Percentiles rank a stretch among this genome's conserved stretches.
These are phyloP conservation scores for Hortiboletus rubellus DNA, from an alignment of 1,284 basidiomycete species.

Conservation along the genomic window DNA sequence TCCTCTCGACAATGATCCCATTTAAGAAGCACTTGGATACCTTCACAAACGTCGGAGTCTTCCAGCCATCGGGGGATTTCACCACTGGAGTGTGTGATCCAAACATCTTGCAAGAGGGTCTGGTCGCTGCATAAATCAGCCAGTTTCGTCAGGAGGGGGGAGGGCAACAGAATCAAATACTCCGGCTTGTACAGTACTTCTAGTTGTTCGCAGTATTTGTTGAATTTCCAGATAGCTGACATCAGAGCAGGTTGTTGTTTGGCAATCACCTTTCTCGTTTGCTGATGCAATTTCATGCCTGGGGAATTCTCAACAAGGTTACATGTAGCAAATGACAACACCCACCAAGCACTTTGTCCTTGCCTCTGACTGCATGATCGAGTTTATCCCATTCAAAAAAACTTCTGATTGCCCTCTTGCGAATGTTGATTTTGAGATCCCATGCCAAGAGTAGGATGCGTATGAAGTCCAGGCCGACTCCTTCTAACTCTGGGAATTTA, in stretches of 20 bases:
- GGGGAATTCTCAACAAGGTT: no score
- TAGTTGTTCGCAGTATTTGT: slow-evolving; percentile 35
- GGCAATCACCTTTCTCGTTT: slow-evolving; percentile 2
- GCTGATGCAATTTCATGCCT: slow-evolving; percentile 41
- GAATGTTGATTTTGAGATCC: slow-evolving; percentile 43
- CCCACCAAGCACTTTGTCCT: slow-evolving; percentile 37
- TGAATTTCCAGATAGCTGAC: slow-evolving; percentile 17
- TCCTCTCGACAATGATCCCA: slow-evolving; percentile 34
- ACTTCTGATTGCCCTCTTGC: slow-evolving; percentile 35
- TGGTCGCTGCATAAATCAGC: slow-evolving; percentile 29
- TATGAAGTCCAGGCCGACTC: slow-evolving; percentile 36
- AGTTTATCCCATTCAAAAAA: slow-evolving; percentile 43
- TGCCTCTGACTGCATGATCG: slow-evolving; percentile 36
- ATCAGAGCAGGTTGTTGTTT: slow-evolving; percentile 37
- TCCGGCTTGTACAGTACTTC: slow-evolving; percentile 13
- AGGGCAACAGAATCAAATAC: slow-evolving; percentile 37
- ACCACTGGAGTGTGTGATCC: slow-evolving; percentile 30
- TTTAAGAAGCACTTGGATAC: slow-evolving; percentile 35
- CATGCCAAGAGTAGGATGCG: slow-evolving; percentile 33
- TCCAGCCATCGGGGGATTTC: slow-evolving; percentile 36
- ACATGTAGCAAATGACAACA: slow-evolving; percentile 22
- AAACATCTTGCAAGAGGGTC: slow-evolving; percentile 40
- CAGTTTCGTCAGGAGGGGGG: slow-evolving; percentile 32
- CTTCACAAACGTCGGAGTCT: slow-evolving; percentile 31
- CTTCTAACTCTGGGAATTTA: slow-evolving; percentile 34